Evolutionary conservation across 805 yeast genomes (phyloP).

Genomic region (Cyberlindnera veronae): DNA sequence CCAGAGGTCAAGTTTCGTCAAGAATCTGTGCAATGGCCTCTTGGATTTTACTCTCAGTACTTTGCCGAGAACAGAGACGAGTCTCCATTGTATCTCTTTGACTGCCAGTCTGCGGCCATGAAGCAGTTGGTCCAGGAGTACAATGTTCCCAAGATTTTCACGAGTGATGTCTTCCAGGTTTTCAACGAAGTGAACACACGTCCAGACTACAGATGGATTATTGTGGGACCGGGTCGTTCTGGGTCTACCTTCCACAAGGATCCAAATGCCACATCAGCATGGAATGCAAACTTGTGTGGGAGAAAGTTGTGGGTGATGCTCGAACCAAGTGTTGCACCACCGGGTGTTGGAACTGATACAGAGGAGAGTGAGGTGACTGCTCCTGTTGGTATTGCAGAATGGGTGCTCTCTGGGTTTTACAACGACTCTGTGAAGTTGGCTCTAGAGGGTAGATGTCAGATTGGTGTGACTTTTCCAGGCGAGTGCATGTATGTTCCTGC

Average conservation of each 20-base stretch:
- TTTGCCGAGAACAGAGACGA: constrained; percentile 66
- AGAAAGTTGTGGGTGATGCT: constrained; percentile 85
- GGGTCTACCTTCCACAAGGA: constrained; percentile 94
- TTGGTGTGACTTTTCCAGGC: constrained; percentile 76
- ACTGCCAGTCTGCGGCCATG: constrained; percentile 73
- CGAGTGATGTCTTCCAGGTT: constrained; percentile 58
- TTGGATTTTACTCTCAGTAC: constrained; percentile 59
- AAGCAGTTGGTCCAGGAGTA: constrained; percentile 51
- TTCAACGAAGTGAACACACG: constrained; percentile 47
- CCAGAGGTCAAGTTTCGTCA: constrained; percentile 69
- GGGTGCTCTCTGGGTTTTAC: constrained; percentile 82
- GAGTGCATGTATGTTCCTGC: constrained; percentile 88
- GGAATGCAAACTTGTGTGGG: constrained; percentile 80
- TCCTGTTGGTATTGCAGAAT: constrained; percentile 90
- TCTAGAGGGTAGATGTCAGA: constrained; percentile 45
- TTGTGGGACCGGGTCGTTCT: constrained; percentile 74
- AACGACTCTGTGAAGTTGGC: constrained; percentile 59
- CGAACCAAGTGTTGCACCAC: constrained; percentile 73
- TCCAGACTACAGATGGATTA: constrained; percentile 93
- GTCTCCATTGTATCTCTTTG: constrained; percentile 82
- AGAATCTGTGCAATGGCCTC: constrained; percentile 81
- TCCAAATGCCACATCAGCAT: constrained; percentile 86
- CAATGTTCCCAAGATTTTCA: constrained; percentile 49
- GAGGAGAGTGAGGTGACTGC: constrained; percentile 87
- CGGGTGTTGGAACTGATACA: constrained; percentile 76